Base-by-base conservation (phyloP, 257 asterid genomes). In the Dorcoceras hygrometricum region DNA sequence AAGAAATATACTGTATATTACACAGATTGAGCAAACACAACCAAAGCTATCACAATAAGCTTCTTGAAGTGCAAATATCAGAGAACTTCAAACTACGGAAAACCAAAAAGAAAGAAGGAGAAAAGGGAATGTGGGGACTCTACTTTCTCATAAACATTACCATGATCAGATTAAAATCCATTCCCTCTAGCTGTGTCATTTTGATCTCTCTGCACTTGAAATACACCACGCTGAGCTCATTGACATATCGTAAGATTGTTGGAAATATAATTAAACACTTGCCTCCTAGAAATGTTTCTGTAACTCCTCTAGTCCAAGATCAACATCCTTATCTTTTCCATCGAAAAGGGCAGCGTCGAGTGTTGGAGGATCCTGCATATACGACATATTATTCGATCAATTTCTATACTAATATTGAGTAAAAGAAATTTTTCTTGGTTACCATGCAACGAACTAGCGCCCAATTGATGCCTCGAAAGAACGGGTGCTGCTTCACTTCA, bases 391-490 rank as follows among this genome's bases (percentile, higher is more conserved):
- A n/a, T n/a, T n/a, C n/a, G n/a, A n/a, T n/a, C n/a, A n/a, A n/a
- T n/a, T n/a, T n/a, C n/a, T n/a, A n/a, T n/a, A n/a, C n/a, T n/a
- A n/a, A n/a, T n/a, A n/a, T n/a, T n/a, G 10, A 58, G 43, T 23
- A 36, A 58, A 54, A 3, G 50, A 66, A 65, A 39, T n/a, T 36
- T 36, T 34, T 34, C 46, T 20, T 48, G 50, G 56, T 76, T 89
- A 93, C 99, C 99, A 80, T 77, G 92, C 96, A 83, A 54, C 99
- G 94, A 64, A 93, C 82, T 19, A 93, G 81, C 77, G 97, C 96
- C 99, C 99, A 93, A 29, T 90, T 93, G 66, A 88, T 78, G 26
- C 97, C 97, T 12, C 85, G 81, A 77, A 93, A 93, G 76, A 93
- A 90, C 3, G 96, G 95, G 72, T 90, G 99, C 34, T 76, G 84